These are phyloP conservation scores for Blastobotrys terrestris DNA, from an alignment of 805 yeast genomes.

Conservation along the genomic window DNA sequence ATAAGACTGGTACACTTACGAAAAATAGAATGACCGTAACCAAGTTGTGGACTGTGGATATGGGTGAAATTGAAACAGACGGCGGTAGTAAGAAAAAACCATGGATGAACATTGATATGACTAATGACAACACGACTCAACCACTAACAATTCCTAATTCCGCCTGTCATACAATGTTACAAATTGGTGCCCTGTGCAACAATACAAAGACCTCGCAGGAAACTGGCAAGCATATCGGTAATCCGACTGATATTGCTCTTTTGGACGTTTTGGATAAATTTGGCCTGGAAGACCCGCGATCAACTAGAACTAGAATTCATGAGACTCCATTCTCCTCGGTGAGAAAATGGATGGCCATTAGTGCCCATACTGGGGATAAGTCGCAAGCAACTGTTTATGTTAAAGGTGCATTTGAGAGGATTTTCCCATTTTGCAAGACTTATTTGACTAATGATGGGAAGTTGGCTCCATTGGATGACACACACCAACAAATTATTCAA, in stretches of 20 bases:
- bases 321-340: conserved; percentile 83
- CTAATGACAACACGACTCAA: conserved; percentile 4
- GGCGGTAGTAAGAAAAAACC: conserved; percentile 6
- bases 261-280: conserved; percentile 67
- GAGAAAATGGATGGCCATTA: conserved; percentile 88
- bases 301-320: conserved; percentile 47
- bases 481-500: conserved; percentile 37
- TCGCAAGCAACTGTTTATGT: conserved; percentile 51
- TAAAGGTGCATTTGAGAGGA: conserved; percentile 86
- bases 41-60: conserved; percentile 70
- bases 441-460: conserved; percentile 57
- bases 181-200: conserved; percentile 32
- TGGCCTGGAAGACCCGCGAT: conserved; percentile 65
- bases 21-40: conserved; percentile 88
- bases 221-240: conserved; percentile 73
- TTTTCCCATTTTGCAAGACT: conserved; percentile 54
- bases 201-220: conserved; percentile 35
- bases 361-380: conserved; percentile 53
- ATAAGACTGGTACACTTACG: conserved; percentile 86
- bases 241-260: conserved; percentile 92
- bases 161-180: conserved; percentile 20
- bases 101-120: conserved; percentile 13
- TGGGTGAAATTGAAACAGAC: conserved; percentile 16
- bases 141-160: conserved; percentile 12
- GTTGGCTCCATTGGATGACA: conserved; percentile 50